These are phyloP conservation scores for Brassica cretica DNA, from an alignment of 345 rosid species.

Conservation along the genomic window DNA sequence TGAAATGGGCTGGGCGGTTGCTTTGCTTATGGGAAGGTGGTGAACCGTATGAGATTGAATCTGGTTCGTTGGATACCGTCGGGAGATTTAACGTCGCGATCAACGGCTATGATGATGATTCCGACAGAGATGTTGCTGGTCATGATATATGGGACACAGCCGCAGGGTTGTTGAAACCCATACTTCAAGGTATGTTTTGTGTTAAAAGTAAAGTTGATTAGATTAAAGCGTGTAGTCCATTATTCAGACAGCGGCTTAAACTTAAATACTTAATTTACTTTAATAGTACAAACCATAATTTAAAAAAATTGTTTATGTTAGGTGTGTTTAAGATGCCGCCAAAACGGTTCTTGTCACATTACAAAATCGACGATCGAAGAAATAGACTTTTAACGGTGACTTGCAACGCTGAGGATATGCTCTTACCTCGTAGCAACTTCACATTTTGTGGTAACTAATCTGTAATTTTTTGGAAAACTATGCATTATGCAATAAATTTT, in stretches of 20 bases:
- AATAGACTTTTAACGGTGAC: conserved; percentile 67
- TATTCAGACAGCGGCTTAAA: conserved; percentile 34
- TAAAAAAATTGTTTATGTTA: conserved; percentile 19
- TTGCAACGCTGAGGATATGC: conserved; percentile 93
- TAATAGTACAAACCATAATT: not conserved
- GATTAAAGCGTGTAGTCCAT: conserved; percentile 30
- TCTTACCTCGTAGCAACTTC: conserved; percentile 76
- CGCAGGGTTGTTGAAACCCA: conserved; percentile 66
- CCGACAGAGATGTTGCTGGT: conserved; percentile 20
- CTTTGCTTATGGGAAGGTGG: conserved; percentile 97
- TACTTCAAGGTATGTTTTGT: conserved; percentile 56
- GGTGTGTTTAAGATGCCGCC: conserved; percentile 89
- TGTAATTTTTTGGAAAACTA: not conserved
- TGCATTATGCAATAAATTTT: not conserved
- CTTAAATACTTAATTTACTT: not conserved
- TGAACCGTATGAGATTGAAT: conserved; percentile 76
- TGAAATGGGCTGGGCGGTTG: conserved; percentile 74
- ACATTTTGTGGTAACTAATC: conserved; percentile 66
- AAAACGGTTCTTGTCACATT: conserved; percentile 87
- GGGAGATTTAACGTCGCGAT: conserved; percentile 51
- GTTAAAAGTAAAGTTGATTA: conserved; percentile 24
- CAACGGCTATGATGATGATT: conserved; percentile 38
- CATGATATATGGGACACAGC: conserved; percentile 57
- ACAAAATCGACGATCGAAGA: conserved; percentile 61
- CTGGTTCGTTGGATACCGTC: conserved; percentile 66